Conservation (phyloP, 768 basidiomycete genomes). For the Hypholoma sublateritium region DNA sequence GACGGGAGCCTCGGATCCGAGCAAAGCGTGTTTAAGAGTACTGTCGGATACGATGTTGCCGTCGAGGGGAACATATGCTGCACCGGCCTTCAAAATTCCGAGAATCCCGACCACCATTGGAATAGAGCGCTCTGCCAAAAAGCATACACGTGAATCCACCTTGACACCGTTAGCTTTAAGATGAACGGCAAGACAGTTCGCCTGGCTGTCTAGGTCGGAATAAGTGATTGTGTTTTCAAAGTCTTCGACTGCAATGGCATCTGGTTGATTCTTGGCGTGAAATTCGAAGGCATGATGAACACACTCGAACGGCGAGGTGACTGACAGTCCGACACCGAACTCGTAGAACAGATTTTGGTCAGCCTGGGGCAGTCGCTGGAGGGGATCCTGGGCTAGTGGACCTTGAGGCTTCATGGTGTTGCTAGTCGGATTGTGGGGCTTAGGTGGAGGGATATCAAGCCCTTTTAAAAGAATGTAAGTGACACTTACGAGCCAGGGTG, state of each 20-base stretch:
- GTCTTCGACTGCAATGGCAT: constrained; percentile 50
- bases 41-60: constrained; percentile 57
- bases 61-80: constrained; percentile 59
- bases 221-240: constrained; percentile 48
- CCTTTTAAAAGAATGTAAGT: constrained; percentile 17
- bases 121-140: constrained; percentile 55
- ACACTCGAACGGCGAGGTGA: constrained; percentile 41
- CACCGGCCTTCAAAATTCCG: constrained; percentile 56
- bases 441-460: constrained; percentile 9
- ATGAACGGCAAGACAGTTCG: constrained; percentile 44
- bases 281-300: constrained; percentile 57
- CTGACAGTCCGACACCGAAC: constrained; percentile 42
- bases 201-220: constrained; percentile 45
- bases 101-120: constrained; percentile 53
- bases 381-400: constrained; percentile 16
- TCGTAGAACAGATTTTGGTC: constrained; percentile 44
- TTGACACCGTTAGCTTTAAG: constrained; percentile 43
- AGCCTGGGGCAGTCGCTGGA: constrained; percentile 33
- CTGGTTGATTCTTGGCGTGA: constrained; percentile 40
- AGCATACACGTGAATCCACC: constrained; percentile 51
- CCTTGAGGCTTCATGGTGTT: constrained; percentile 22
- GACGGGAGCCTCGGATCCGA: constrained; percentile 41
- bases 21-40: constrained; percentile 49
- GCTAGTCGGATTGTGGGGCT: constrained; percentile 10
- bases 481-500: constrained; percentile 10